Evolutionary conservation across 805 yeast genomes (phyloP), one percentile per base, ranked within the genome.

Genomic region (Lachancea nothofagi): DNA sequence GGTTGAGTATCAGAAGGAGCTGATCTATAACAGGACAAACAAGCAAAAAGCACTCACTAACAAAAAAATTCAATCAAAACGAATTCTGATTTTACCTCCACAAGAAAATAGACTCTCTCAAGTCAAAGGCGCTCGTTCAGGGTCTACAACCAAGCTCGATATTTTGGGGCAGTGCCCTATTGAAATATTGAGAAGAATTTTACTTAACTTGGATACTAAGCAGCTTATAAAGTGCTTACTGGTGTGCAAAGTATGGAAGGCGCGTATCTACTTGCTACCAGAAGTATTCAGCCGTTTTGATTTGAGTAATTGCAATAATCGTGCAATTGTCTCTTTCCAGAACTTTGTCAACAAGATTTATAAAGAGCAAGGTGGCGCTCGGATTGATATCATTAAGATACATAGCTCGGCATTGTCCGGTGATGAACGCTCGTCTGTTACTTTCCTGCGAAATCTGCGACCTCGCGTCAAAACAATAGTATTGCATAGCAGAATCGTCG

Each of bases 201-300:
- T 61, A 8, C 13, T 27, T 15, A 33, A 45, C 10, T 48, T 59
- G 5, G 32, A 43, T 5, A 29, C 52, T 5, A 47, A 33, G 23
- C 58, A 59, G 13, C 29, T 58, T 5, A 21, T 50, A 10, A 39
- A 34, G n/a, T 41, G 50, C 18, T 29, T 43, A 19, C 22, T 37
- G 5, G 58, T 56, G 1, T 49, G 53, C 27, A 55, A 47, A 32
- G 17, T 29, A 3, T 59, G 63, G 61, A 29, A 41, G 24, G 19
- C 37, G 9, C 50, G 40, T n/a, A 41, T 61, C 7, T 32, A 36
- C 4, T 28, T 29, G 5, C 37, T 49, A 9, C 54, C 61, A 2
- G 24, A 41, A 13, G 33, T 55, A 2, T 57, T 61, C 28, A 40
- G 42, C 19, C 36, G 32, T 4, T 47, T 55, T 21, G 32, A 47